Base-by-base conservation (phyloP, 192 early-diverging fungal species). In the Dimargaris verticillata region DNA sequence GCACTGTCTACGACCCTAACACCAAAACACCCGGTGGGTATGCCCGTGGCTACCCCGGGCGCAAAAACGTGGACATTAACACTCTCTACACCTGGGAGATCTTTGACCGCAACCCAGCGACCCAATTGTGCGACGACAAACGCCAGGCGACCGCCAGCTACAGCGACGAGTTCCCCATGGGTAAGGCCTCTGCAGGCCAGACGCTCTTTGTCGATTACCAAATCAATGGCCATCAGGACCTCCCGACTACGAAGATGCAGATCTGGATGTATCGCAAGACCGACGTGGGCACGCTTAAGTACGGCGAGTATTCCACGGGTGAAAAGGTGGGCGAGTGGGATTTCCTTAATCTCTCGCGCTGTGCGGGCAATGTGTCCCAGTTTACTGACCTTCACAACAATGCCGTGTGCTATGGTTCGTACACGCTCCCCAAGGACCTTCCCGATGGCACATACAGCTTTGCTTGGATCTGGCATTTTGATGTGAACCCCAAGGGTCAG, bases 391-490 rank as follows among this genome's bases (percentile, higher is more conserved):
- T 33, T 2, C 48, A 77, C 51, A 63, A 74, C 1, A 80, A 79
- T 62, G 63, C 72, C 12, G 62, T 61, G n/a, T 83, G 81, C 63
- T 63, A 70, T 45, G 79, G 78, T 20, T 44, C 60, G 13, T 73
- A 78, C 69, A 73, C 63, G 0, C 73, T 83, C 44, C 81, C 81
- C 9, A 61, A 57, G 11, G 68, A 68, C 4, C 65, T 79, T 47
- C 66, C 60, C 2, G 72, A 74, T 5, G 79, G 79, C 12, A 61
- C 55, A 5, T 78, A 76, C 60, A 74, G 74, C 44, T 69, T 80
- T 54, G 75, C 76, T 12, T 80, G 75, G 77, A 78, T 77, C 72
- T 83, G 81, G 81, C 66, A 74, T 57, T 83, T 80, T 63, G 72
- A 80, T 65, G 52, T 65, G 41, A 83, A 83, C 64, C 74, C 74